These are phyloP conservation scores for Flueggea neowawraea DNA, from an alignment of 441 rosid species.

Conservation along the genomic window DNA sequence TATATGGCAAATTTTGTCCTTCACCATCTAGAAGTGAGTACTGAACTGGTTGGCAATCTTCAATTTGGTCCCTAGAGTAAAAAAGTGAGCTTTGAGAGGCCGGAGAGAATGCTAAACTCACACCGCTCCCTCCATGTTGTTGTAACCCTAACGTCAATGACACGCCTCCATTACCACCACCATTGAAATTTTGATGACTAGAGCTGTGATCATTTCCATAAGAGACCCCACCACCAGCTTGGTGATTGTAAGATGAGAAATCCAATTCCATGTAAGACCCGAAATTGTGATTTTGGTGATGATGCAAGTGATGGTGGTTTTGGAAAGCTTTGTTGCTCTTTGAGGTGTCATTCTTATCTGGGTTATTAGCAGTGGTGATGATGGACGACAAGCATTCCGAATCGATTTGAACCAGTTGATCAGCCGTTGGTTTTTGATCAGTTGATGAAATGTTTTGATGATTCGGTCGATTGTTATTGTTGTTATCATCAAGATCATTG, in stretches of 20 bases:
- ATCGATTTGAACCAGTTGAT: constrained; percentile 69
- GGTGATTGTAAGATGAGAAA: constrained; percentile 65
- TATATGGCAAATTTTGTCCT: constrained; percentile 80
- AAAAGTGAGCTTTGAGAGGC: constrained; percentile 67
- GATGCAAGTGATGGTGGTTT: constrained; percentile 19
- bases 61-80: constrained; percentile 75
- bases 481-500: constrained; percentile 32
- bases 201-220: constrained; percentile 32
- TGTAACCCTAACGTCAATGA: constrained; percentile 95
- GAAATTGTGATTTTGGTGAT: constrained; percentile 27
- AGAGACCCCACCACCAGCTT: constrained; percentile 41
- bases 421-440: constrained; percentile 67
- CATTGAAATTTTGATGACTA: constrained; percentile 42
- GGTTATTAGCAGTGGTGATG: constrained; percentile 32
- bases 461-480: constrained; percentile 14
- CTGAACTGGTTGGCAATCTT: constrained; percentile 71
- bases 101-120: constrained; percentile 73
- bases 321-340: constrained; percentile 39
- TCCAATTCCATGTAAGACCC: constrained; percentile 68
- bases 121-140: constrained; percentile 59
- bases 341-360: constrained; percentile 30
- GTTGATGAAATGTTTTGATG: constrained; percentile 26
- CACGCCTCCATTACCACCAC: constrained; percentile 66
- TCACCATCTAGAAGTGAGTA: constrained; percentile 82
- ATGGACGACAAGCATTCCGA: constrained; percentile 91